phyloP scores from a whole-genome alignment of 306 rosid species.

The Begonia peltatifolia region DNA sequence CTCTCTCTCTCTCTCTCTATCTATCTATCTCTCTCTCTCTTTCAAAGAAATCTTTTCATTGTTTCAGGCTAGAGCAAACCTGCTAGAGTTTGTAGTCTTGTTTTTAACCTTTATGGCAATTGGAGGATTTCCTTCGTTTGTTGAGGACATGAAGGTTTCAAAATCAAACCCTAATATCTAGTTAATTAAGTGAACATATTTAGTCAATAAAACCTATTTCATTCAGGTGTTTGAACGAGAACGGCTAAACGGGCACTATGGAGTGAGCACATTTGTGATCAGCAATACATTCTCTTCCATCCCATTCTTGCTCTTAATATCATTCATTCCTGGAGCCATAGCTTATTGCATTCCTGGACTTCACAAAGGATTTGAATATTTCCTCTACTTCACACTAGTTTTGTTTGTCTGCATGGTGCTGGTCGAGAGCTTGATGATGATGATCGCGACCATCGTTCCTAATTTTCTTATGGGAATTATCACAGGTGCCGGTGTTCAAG shows the following conservation, averaged over 20 bases:
- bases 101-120: slow-evolving; percentile 58
- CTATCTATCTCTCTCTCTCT: too few species aligned
- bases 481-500: slow-evolving; percentile 61
- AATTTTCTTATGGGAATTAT: slow-evolving; percentile 67
- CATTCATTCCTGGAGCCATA: slow-evolving; percentile 44
- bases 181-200: neutral
- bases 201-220: neutral
- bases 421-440: slow-evolving; percentile 79
- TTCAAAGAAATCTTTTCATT: neutral
- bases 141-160: slow-evolving; percentile 61
- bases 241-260: slow-evolving; percentile 63
- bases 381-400: slow-evolving; percentile 20
- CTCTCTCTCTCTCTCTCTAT: too few species aligned
- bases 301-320: slow-evolving; percentile 29
- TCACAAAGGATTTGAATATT: slow-evolving; percentile 23
- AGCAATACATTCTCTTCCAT: slow-evolving; percentile 54
- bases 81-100: slow-evolving; percentile 33
- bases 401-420: slow-evolving; percentile 35
- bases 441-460: slow-evolving; percentile 40
- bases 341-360: slow-evolving; percentile 43
- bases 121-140: slow-evolving; percentile 70
- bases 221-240: slow-evolving; percentile 49
- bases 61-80: slow-evolving; percentile 51
- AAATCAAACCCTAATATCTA: neutral
- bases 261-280: slow-evolving; percentile 35